Base-by-base conservation (phyloP, 2,329 filamentous ascomycete species). In the Lithohypha guttulata region DNA sequence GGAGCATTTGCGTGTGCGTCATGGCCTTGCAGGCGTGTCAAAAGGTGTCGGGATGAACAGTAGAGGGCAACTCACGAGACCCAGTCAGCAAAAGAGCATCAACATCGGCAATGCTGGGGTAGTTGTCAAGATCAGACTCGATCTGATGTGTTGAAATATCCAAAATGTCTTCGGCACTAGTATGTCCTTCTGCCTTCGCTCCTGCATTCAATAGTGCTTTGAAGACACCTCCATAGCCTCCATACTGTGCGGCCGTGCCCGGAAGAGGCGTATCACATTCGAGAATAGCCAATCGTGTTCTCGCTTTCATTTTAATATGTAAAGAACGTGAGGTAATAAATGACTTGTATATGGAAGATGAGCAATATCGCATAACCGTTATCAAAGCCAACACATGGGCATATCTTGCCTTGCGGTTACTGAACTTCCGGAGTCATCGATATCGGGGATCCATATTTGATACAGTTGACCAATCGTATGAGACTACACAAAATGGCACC, bases 11-110 rank as follows among this genome's bases (percentile, higher is more conserved):
- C 82, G 54, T 80, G 89, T 0, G 84, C 75, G 54, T 82, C 81
- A 61, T 79, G 67, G 58, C 75, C 81, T 69, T 69, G 5, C 6
- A 4, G 20, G 23, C 11, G 9, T 28, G 72, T 3, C 33, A 26
- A 22, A 11, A 35, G 8, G 34, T 38, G 33, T 31, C 44, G 37
- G n/a, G n/a, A n/a, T n/a, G n/a, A n/a, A n/a, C n/a, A n/a, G n/a
- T n/a, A n/a, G n/a, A n/a, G 41, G 34, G 22, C 34, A n/a, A 60
- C 65, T 47, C 56, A 77, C 73, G 69, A 25, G 71, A 74, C 30
- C 89, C 89, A 0, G 81, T 84, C 45, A 95, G 72, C 27, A 95
- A 67, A 21, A 96, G 65, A 1, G 81, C 87, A 66, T 96, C 89
- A 44, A 95, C 63, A 28, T 78, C 66, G 22, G 81, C 75, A 25